phyloP scores from a whole-genome alignment of 2,329 filamentous ascomycete genomes.

The Fusarium brevicatenulatum region DNA sequence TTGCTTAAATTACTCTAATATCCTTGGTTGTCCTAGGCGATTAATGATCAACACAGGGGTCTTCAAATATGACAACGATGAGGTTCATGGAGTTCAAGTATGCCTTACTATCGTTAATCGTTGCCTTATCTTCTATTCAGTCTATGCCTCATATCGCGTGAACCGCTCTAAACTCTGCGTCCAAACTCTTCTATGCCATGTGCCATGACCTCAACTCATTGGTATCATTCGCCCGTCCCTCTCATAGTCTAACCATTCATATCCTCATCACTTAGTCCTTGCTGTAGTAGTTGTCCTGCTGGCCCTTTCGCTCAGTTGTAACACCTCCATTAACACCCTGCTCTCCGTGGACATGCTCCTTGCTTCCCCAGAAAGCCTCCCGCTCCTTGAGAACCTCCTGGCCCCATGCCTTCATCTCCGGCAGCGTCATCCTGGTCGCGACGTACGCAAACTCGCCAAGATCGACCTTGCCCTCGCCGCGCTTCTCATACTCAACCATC shows the following conservation, averaged over 20 bases:
- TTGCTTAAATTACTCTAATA: slow-evolving; percentile 8
- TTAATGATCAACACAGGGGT: neutral
- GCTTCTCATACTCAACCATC: slow-evolving; percentile 95
- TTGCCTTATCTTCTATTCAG: slow-evolving; percentile 6
- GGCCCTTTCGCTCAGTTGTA: slow-evolving; percentile 48
- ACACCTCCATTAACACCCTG: slow-evolving; percentile 54
- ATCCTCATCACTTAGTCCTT: slow-evolving; percentile 28
- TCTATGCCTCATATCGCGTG: slow-evolving; percentile 17
- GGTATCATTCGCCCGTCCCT: slow-evolving; percentile 25
- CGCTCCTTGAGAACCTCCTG: slow-evolving; percentile 80
- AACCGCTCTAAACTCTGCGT: slow-evolving; percentile 7
- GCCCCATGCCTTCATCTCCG: slow-evolving; percentile 85
- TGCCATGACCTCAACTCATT: slow-evolving; percentile 17
- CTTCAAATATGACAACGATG: neutral
- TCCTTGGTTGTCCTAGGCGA: slow-evolving; percentile 2
- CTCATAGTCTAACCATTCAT: neutral
- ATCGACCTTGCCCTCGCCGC: slow-evolving; percentile 72
- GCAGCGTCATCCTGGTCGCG: slow-evolving; percentile 74
- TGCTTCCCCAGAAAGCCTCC: slow-evolving; percentile 73
- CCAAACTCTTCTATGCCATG: slow-evolving; percentile 8
- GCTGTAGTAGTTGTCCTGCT: slow-evolving; percentile 63
- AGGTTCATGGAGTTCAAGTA: neutral
- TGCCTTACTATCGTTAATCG: slow-evolving; percentile 2
- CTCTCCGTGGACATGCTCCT: slow-evolving; percentile 60
- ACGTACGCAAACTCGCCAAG: slow-evolving; percentile 90